Percentiles rank a stretch among this genome's conserved stretches.
phyloP scores from a whole-genome alignment of 306 rosid species.

The Medicago lupulina region DNA sequence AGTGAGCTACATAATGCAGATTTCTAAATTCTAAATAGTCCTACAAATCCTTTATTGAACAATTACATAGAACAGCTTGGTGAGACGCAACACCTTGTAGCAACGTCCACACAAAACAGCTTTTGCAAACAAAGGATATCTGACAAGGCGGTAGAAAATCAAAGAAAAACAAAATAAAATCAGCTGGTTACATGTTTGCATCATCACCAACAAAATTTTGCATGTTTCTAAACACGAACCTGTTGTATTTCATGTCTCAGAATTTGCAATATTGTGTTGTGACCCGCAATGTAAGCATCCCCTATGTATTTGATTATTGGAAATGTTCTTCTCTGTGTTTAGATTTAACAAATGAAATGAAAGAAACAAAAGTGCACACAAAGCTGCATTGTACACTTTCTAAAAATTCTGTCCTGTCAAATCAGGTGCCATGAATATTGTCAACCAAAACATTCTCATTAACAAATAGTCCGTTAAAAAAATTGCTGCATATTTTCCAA shows the following conservation, averaged over 20 bases:
- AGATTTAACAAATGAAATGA: constrained; percentile 27
- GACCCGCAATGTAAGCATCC: background rate
- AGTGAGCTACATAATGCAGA: constrained; percentile 5
- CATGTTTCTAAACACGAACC: background rate
- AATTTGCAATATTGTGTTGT: background rate
- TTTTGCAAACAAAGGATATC: too few species aligned
- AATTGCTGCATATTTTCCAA: constrained; percentile 12
- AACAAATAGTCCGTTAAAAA: constrained; percentile 10
- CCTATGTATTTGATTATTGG: background rate
- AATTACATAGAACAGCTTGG: too few species aligned
- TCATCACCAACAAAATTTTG: background rate
- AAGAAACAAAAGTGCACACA: constrained; percentile 1
- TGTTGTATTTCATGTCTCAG: background rate
- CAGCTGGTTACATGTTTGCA: background rate
- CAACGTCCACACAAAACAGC: too few species aligned
- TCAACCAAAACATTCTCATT: constrained; percentile 36
- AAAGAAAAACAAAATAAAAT: background rate
- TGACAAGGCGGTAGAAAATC: too few species aligned
- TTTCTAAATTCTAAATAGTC: constrained; percentile 22
- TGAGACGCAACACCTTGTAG: too few species aligned
- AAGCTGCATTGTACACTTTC: constrained; percentile 11
- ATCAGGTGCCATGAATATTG: background rate
- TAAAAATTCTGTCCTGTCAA: constrained; percentile 23
- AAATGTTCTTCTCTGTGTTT: background rate
- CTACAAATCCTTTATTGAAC: background rate